A percentile compares a stretch with the other conserved stretches of the same genome.
Conservation (phyloP, 139 green algal genomes). For the Chlorella sp. region DNA sequence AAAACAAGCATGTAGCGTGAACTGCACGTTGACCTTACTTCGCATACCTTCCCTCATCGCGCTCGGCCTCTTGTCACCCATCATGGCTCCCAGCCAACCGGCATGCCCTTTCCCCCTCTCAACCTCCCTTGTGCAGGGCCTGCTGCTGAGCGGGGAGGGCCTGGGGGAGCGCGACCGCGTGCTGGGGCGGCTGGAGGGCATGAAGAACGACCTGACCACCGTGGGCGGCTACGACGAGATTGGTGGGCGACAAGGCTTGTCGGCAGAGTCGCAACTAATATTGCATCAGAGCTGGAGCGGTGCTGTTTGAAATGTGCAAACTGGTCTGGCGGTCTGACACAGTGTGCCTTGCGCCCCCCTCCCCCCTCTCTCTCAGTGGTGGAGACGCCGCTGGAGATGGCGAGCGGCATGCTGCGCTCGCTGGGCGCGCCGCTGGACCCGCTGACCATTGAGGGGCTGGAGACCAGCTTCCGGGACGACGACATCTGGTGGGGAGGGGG, state of each 20-base stretch:
- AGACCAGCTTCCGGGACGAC: slow-evolving; percentile 62
- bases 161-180: slow-evolving; percentile 53
- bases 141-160: slow-evolving; percentile 60
- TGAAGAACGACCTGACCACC: slow-evolving; percentile 65
- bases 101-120: slow-evolving; percentile 80
- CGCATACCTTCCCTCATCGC: too few relatives aligned
- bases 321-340: too few relatives aligned
- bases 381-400: slow-evolving; percentile 82
- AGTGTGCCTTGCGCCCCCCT: too few relatives aligned
- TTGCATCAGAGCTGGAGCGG: too few relatives aligned
- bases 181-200: neutral
- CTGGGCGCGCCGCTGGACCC: slow-evolving; percentile 49
- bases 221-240: slow-evolving; percentile 61
- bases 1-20: too few relatives aligned
- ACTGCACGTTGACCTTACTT: too few relatives aligned
- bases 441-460: slow-evolving; percentile 52
- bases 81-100: slow-evolving; percentile 86
- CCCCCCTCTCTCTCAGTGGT: slow-evolving; percentile 61
- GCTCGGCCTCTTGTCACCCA: too few relatives aligned
- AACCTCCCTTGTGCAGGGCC: slow-evolving; percentile 78
- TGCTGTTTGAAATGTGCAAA: too few relatives aligned
- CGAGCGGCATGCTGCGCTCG: slow-evolving; percentile 36
- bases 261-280: too few relatives aligned
- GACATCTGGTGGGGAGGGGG: neutral
- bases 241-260: slow-evolving; percentile 7